Base-by-base conservation (phyloP, 345 rosid genomes). In the Heritiera littoralis region DNA sequence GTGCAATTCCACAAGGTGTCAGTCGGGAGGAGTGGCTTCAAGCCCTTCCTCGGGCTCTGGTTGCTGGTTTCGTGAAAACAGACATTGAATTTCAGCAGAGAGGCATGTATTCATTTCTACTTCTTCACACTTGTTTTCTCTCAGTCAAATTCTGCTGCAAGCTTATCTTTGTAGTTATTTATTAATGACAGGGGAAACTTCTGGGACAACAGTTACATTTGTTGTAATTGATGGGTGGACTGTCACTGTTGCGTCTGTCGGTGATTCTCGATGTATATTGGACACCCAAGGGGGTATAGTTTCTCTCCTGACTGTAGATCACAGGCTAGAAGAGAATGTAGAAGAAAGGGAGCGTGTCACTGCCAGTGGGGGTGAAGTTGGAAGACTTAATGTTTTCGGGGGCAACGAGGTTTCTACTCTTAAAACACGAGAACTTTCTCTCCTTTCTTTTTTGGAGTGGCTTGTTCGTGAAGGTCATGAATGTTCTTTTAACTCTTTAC, bases 321-420 rank as follows among this genome's bases (percentile, higher is more conserved):
- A 97, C 80, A 90, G 99, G 86, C 88, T 97, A 20, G 99, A 97
- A 85, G 99, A 97, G 85, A 97, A 97, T 86, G 97, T 45, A 20
- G 98, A 93, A 88, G 99, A 97, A 89, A 89, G 99, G 84, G 98
- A 94, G 85, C 98, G 99, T 67, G 93, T 97, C 80, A 97, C 98
- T 85, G 99, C 99, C 71, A 97, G 99, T 83, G 99, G 99, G 17
- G 99, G 99, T 79, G 98, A 97, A 90, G 99, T 97, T 23, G 99
- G 99, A 83, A 90, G 99, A 83, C 94, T 97, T 75, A 97, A 97
- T 82, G 85, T 93, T 81, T 97, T 90, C 63, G 99, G 99, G 63
- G 98, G 98, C 78, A 97, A 93, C 86, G 97, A 92, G 98, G 99
- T 97, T 67, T 74, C 18, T 71, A 71, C 80, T 48, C 30, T 68